Base-by-base conservation (phyloP, 441 rosid genomes). In the Bocquillonia castaneifolia region DNA sequence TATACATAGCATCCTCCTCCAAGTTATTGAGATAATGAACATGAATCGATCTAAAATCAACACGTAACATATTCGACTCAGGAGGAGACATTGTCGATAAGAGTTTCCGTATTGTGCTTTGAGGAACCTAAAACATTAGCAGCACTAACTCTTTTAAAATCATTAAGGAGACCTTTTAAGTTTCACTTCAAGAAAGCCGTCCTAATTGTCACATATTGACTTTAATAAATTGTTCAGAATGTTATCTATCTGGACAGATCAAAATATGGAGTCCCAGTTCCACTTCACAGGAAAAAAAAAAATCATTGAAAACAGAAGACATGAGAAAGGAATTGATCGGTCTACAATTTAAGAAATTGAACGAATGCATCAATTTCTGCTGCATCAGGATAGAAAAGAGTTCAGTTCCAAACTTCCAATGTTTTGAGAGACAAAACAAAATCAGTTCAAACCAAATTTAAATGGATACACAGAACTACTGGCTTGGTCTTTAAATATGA, bases 1-100 rank as follows among this genome's bases (percentile, higher is more conserved):
- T 89, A 80, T 96, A 93, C 96, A 88, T 88, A 62, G 88, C 84
- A 88, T 93, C 99, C 82, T 89, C 97, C 86, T 96, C 99, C 83
- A 96, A 79, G 81, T 96, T 91, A 82, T 91, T 96, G 72, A 96
- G 90, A 86, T 87, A 96, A 77, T 89, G 89, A 75, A 96, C 98
- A 84, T 89, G 88, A 66, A 70, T 69, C n/a, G 98, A 96, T 75
- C 99, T 97, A 69, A 89, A 96, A 81, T 96, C 98, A 73, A 96
- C 81, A 70, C 99, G 89, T 73, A 88, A 80, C 71, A 78, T 80
- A 78, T 77, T 84, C 53, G 94, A 88, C 80, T 91, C 99, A 5
- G 92, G 81, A 77, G 89, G 90, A 63, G 92, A 76, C 69, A 79
- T 66, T 65, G 87, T 78, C 66, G 88, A 83, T 64, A 96, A 77